Evolutionary conservation across 768 basidiomycete species (phyloP), one percentile per base, ranked within the genome.

Genomic region (Rhodotorula sphaerocarpa): DNA sequence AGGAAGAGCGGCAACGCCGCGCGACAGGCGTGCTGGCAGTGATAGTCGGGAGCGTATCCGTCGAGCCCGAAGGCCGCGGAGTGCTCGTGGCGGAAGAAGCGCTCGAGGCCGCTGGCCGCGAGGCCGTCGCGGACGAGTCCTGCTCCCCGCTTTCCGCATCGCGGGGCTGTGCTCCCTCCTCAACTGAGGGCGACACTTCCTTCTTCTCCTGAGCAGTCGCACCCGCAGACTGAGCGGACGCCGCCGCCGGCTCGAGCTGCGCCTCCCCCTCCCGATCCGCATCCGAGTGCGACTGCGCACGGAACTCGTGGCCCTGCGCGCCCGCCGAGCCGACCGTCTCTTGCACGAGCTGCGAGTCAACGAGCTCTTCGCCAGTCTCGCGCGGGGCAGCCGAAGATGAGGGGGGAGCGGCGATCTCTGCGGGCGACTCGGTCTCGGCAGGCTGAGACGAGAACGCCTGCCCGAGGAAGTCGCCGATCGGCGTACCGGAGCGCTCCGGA

Each of bases 271-370:
- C 31, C 11, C 5, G 4, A 31, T 58, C 57, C 23, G 31, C 57
- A 15, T 10, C 0, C 30, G 23, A 2, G 30, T 43, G 27, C 16
- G 30, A 10, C 42, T 43, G 27, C 15, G 42, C 41, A n/a, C 31
- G 42, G 57, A 58, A 58, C 57, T 58, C 57, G 57, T 58, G 48
- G 28, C 57, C 57, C 28, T 58, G 57, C n/a, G 57, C 57, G 14
- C 57, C 57, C 30, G 57, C 57, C 5, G 30, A 33, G 3, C 12
- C n/a, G 44, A 56, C 55, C 33, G 55, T 56, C 44, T 46, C 34
- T 16, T 12, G 7, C n/a, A 56, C 10, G 25, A 45, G 55, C 30
- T 27, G 41, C 44, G 18, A 36, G 55, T 50, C 48, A 45, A 60
- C 59, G 14, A 44, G 31, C n/a, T n/a, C n/a, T n/a, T n/a, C n/a